Evolutionary conservation across 208 protist genomes (phyloP).

Genomic region (Crithidia sp.): DNA sequence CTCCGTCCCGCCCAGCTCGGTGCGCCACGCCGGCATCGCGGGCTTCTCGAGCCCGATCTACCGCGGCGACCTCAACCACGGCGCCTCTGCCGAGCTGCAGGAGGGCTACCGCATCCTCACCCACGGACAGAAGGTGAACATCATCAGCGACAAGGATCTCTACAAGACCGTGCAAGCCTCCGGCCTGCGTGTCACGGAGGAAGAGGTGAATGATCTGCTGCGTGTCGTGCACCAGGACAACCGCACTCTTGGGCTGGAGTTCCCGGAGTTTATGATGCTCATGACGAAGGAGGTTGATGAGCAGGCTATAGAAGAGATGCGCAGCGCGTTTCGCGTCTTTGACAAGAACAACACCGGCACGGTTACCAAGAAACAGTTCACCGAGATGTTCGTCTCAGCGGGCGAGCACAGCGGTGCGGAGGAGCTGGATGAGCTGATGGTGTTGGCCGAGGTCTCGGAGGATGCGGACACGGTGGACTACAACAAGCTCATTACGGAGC

Average conservation of each 20-base stretch:
- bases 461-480: slow-evolving; percentile 77
- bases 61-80: slow-evolving; percentile 20
- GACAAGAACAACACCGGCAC: slow-evolving; percentile 86
- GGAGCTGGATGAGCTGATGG: slow-evolving; percentile 82
- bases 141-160: slow-evolving; percentile 19
- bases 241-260: slow-evolving; percentile 79
- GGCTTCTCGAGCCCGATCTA: slow-evolving; percentile 30
- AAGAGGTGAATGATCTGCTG: slow-evolving; percentile 96
- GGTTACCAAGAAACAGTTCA: slow-evolving; percentile 71
- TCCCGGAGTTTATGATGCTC: slow-evolving; percentile 84
- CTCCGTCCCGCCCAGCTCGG: too few relatives aligned
- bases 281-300: slow-evolving; percentile 57
- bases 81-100: slow-evolving; percentile 24
- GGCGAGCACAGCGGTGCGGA: slow-evolving; percentile 89
- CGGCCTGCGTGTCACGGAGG: slow-evolving; percentile 79
- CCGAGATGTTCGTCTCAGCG: slow-evolving; percentile 60
- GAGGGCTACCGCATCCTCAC: slow-evolving; percentile 31
- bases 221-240: slow-evolving; percentile 92
- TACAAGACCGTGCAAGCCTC: slow-evolving; percentile 21
- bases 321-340: slow-evolving; percentile 74
- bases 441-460: slow-evolving; percentile 52
- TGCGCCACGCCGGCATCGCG: slow-evolving; percentile 1
- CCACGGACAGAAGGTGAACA: slow-evolving; percentile 27
- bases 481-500: slow-evolving; percentile 67
- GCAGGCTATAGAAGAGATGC: slow-evolving; percentile 74